A percentile compares a stretch with the other conserved stretches of the same genome.
phyloP scores from a whole-genome alignment of 345 rosid genomes.

The Trapa bicornis region DNA sequence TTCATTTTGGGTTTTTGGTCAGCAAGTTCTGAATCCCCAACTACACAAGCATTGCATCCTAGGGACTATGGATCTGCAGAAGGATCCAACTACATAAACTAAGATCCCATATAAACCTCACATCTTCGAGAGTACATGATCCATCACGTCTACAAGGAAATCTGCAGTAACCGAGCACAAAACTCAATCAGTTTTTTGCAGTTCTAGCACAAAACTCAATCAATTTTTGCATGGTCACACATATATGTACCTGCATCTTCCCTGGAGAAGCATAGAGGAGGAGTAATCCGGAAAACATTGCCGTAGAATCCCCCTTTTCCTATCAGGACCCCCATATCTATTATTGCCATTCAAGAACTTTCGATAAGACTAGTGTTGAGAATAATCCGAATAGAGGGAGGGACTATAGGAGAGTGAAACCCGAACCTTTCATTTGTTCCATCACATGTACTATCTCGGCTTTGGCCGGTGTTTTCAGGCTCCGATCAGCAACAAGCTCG shows the following conservation, averaged over 20 bases:
- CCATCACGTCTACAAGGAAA: slow-evolving; percentile 78
- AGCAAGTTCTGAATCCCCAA: background rate
- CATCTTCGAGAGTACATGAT: slow-evolving; percentile 55
- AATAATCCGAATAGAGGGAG: background rate
- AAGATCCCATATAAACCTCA: slow-evolving; percentile 17
- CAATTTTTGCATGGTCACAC: too few species aligned
- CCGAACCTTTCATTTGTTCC: slow-evolving; percentile 87
- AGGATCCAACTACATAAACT: too few species aligned
- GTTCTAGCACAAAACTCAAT: too few species aligned
- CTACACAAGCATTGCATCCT: too few species aligned
- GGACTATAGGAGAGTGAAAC: background rate
- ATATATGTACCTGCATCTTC: slow-evolving; percentile 69
- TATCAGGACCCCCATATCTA: slow-evolving; percentile 71
- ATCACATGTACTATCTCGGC: slow-evolving; percentile 58
- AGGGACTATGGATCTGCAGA: too few species aligned
- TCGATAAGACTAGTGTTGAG: background rate
- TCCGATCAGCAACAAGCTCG: slow-evolving; percentile 74
- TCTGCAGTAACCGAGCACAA: slow-evolving; percentile 29
- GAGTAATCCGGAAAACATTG: slow-evolving; percentile 83
- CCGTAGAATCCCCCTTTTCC: slow-evolving; percentile 85
- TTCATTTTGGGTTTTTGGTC: too few species aligned
- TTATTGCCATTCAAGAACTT: background rate
- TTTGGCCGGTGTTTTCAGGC: slow-evolving; percentile 72
- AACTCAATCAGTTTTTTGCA: too few species aligned
- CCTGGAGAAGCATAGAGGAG: slow-evolving; percentile 91